Conservation (phyloP, 2,329 filamentous ascomycete species). For the Beauveria rudraprayagi region DNA sequence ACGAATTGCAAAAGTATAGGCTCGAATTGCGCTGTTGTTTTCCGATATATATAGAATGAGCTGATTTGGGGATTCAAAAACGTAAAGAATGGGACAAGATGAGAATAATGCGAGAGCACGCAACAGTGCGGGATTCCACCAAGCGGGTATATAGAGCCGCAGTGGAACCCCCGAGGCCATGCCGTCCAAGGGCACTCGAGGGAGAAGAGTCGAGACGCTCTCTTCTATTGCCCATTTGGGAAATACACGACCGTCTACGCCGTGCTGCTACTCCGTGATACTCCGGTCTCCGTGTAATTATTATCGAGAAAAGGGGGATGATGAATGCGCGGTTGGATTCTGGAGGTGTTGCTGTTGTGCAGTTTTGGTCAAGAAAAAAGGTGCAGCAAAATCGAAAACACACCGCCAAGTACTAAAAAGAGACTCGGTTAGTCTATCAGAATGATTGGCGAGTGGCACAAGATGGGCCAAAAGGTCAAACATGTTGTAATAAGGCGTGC, state of each 20-base stretch:
- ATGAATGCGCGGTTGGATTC: background rate
- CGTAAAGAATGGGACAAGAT: conserved; percentile 1
- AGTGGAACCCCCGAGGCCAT: conserved; percentile 1
- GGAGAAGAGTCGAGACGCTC: background rate
- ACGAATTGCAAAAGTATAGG: background rate
- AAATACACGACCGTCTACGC: background rate
- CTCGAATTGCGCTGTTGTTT: background rate
- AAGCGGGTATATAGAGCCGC: conserved; percentile 5
- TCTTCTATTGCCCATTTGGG: background rate
- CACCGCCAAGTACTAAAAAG: background rate
- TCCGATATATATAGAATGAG: background rate
- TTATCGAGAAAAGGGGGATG: background rate
- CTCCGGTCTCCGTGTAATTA: background rate
- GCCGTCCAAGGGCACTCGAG: background rate
- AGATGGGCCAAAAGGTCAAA: background rate
- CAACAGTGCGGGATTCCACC: conserved; percentile 4
- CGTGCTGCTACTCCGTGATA: background rate
- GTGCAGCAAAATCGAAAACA: background rate
- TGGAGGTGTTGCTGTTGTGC: background rate
- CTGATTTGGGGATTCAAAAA: background rate
- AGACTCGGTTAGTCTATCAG: background rate
- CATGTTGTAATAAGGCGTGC: background rate
- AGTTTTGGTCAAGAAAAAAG: too few relatives aligned
- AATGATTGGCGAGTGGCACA: background rate
- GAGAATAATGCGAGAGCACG: background rate